Base-by-base conservation (phyloP, 164 flowering plant species). In the Annona squamosa region DNA sequence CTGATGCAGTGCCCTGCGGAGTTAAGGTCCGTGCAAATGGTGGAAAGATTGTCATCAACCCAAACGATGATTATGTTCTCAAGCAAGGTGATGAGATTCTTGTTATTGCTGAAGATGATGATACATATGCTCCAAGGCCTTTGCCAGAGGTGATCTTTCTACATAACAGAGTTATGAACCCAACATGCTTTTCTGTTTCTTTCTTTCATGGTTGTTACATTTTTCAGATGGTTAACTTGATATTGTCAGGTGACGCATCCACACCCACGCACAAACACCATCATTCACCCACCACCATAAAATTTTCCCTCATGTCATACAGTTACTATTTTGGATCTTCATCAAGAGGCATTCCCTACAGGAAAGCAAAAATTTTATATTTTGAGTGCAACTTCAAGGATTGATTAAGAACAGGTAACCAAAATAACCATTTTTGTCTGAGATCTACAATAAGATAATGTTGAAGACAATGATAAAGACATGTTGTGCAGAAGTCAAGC, bases 21-120 rank as follows among this genome's bases (percentile, higher is more conserved):
- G 78, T 93, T 63, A 93, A 91, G 82, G 90, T 89, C 80, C 90
- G 90, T 81, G 87, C 91, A 57, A 88, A 85, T 63, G 87, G 86
- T 47, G 98, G 94, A 57, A 94, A 88, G 82, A 91, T 94, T 73
- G 80, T 86, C 67, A 72, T 91, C 71, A 94, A 91, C 82, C 97
- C 97, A 73, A 87, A 85, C 77, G 94, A 90, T 78, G 81, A 81
- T 69, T 89, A 94, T 80, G 81, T 90, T 61, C 73, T 94, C n/a
- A 81, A 80, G 80, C 91, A 87, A 72, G 94, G 91, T 66, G 74
- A 93, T 82, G 98, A 93, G 82, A 76, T 93, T 61, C 93, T 93
- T 82, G 98, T 93, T 52, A 91, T 93, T 72, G 98, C 98, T 61
- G 98, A 93, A 81, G 98, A 93, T 83, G 98, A 91, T 81, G 97